Evolutionary conservation across 805 yeast genomes (phyloP).

Genomic region (Metschnikowia arizonensis): DNA sequence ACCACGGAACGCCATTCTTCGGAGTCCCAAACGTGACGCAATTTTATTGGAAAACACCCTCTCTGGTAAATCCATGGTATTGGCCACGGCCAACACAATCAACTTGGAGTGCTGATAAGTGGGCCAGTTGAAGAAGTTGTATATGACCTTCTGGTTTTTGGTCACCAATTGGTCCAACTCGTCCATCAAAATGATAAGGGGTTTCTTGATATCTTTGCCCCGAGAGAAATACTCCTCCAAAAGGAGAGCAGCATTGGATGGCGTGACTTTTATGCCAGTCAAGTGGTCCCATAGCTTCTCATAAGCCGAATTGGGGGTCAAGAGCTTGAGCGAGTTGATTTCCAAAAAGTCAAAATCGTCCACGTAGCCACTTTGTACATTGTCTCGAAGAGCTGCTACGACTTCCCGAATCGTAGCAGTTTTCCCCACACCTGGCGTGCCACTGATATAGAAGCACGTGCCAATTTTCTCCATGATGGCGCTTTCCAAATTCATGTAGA

Average conservation of each 20-base stretch:
- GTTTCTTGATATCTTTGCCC: constrained; percentile 26
- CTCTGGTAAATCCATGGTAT: constrained; percentile 96
- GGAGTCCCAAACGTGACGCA: constrained; percentile 84
- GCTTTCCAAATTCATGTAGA: constrained; percentile 64
- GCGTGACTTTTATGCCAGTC: constrained; percentile 51
- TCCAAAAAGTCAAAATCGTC: constrained; percentile 68
- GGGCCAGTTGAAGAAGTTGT: constrained; percentile 98
- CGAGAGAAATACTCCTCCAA: constrained; percentile 67
- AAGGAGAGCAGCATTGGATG: constrained; percentile 60
- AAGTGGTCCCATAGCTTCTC: constrained; percentile 78
- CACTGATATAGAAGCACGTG: constrained; percentile 84
- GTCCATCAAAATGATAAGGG: constrained; percentile 77
- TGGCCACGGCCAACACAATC: constrained; percentile 89
- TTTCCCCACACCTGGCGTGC: constrained; percentile 98
- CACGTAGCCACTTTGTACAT: constrained; percentile 24
- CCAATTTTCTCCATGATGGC: constrained; percentile 72
- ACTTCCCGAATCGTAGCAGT: constrained; percentile 92
- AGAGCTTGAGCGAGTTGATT: constrained; percentile 83
- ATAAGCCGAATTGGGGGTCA: constrained; percentile 76
- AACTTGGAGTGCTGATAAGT: constrained; percentile 72
- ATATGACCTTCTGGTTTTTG: constrained; percentile 78
- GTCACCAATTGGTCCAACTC: constrained; percentile 91
- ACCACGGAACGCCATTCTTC: constrained; percentile 84
- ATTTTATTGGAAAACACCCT: constrained; percentile 81
- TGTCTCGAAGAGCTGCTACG: constrained; percentile 56